Base-by-base conservation (phyloP, 108 stramenopile genomes). In the Nitzschia palea region DNA sequence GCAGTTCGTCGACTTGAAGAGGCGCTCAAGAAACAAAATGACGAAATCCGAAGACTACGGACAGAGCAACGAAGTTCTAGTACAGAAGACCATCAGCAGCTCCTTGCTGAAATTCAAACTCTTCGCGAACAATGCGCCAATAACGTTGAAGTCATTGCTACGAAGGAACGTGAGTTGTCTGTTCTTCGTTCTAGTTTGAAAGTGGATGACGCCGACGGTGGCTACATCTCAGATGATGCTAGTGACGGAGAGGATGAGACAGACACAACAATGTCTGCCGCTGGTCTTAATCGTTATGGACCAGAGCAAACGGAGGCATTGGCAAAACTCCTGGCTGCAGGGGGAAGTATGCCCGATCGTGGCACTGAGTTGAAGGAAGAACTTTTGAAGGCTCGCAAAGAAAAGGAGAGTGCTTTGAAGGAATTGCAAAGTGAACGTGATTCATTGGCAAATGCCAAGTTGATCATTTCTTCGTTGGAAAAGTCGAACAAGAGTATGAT, bases 391-490 rank as follows among this genome's bases (percentile, higher is more conserved):
- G 70, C 63, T 3, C n/a, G 65, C 15, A 23, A 29, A 0, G 80
- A 81, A 31, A 69, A 68, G 30, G 76, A 78, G 53, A 31, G 20
- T 10, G 71, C 76, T 10, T 12, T 45, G 9, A 73, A 77, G 37
- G 68, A 78, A 45, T 60, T 82, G 14, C 54, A 83, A 47, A 58
- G 53, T 17, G 71, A 83, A 63, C 34, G 64, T 20, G 80, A 83
- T 20, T 73, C 77, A 18, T 53, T 86, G 18, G 86, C 82, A 12
- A 83, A 86, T 54, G 86, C 86, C 37, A 86, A 86, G 53, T 77
- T 86, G 80, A 86, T 86, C 25, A 86, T 86, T 66, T 83, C 86
- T 3, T 83, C 82, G 22, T 45, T 86, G 40, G 86, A 86, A 45
- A 66, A 81, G 44, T 78, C 86, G 15, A 86, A 83, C 71, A 86